phyloP scores from a whole-genome alignment of 768 basidiomycete species.

The Cyclocybe aegerita region DNA sequence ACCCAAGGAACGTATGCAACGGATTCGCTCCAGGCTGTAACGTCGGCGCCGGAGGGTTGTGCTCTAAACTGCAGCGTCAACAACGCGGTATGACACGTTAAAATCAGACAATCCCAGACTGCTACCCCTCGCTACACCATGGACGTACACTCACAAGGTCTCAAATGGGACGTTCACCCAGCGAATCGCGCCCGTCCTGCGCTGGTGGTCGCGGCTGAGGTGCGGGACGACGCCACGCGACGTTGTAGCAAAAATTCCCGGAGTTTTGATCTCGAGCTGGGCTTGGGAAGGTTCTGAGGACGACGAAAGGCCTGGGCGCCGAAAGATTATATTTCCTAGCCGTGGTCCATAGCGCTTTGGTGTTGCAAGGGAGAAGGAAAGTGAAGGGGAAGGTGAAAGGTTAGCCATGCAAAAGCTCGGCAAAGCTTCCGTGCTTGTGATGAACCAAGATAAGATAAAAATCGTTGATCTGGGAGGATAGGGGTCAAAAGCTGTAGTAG shows the following conservation, averaged over 20 bases:
- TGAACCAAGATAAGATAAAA: too few relatives aligned
- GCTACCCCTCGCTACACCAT: neutral
- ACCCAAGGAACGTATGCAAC: slow-evolving; percentile 69
- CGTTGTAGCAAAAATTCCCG: slow-evolving; percentile 59
- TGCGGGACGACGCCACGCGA: slow-evolving; percentile 78
- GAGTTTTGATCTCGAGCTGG: slow-evolving; percentile 50
- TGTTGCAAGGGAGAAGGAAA: neutral
- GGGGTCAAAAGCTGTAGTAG: too few relatives aligned
- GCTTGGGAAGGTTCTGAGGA: slow-evolving; percentile 2
- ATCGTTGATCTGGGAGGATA: too few relatives aligned
- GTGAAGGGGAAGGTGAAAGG: slow-evolving; percentile 9
- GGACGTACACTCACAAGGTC: slow-evolving; percentile 61
- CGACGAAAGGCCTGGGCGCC: slow-evolving; percentile 11
- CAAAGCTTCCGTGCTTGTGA: too few relatives aligned
- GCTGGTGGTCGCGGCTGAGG: slow-evolving; percentile 62
- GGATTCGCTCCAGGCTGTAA: slow-evolving; percentile 50
- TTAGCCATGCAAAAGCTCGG: too few relatives aligned
- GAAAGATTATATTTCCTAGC: slow-evolving; percentile 29
- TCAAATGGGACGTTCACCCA: slow-evolving; percentile 79
- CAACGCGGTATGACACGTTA: neutral
- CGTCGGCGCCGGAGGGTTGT: slow-evolving; percentile 64
- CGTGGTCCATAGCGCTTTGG: slow-evolving; percentile 31
- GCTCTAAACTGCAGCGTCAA: slow-evolving; percentile 52
- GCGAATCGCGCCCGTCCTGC: slow-evolving; percentile 43
- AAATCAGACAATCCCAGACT: slow-evolving; percentile 1